These are phyloP conservation scores for Boletellus sp. DNA, from an alignment of 768 basidiomycete genomes.

Conservation along the genomic window DNA sequence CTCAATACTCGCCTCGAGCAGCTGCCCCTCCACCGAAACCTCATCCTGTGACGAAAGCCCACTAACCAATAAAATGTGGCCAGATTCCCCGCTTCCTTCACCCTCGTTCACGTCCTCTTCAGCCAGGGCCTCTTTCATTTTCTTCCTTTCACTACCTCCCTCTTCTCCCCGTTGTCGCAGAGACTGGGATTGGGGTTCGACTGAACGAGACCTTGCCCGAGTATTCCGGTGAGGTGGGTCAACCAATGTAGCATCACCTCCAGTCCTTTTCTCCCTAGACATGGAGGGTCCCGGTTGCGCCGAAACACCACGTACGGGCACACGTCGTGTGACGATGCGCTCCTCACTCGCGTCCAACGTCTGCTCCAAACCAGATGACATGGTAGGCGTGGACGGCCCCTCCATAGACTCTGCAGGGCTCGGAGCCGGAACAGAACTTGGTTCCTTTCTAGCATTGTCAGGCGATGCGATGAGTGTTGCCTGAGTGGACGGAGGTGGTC, in stretches of 20 bases:
- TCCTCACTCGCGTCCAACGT: constrained; percentile 4
- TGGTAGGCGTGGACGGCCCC: not conserved
- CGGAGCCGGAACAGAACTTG: no score
- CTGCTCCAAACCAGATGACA: constrained; percentile 10
- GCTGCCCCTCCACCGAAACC: constrained; percentile 15
- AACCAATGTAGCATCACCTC: not conserved
- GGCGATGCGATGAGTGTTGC: constrained; percentile 25
- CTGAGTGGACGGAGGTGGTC: constrained; percentile 21
- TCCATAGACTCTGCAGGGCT: not conserved
- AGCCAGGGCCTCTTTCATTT: constrained; percentile 4
- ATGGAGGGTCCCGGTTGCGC: constrained; percentile 13
- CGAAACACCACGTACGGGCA: constrained; percentile 8
- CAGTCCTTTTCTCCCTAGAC: not conserved
- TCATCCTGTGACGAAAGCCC: constrained; percentile 16
- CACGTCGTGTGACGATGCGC: constrained; percentile 1
- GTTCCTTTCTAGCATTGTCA: not conserved
- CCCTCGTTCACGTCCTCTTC: constrained; percentile 3
- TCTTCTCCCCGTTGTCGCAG: not conserved
- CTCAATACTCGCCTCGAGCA: constrained; percentile 12
- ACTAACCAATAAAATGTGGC: not conserved
- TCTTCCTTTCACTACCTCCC: constrained; percentile 4
- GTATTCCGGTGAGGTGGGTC: constrained; percentile 18
- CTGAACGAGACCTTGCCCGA: constrained; percentile 22
- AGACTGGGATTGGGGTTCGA: constrained; percentile 8
- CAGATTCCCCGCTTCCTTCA: not conserved